Evolutionary conservation across 2,329 filamentous ascomycete genomes (phyloP).

Genomic region (Diaporthe eres): DNA sequence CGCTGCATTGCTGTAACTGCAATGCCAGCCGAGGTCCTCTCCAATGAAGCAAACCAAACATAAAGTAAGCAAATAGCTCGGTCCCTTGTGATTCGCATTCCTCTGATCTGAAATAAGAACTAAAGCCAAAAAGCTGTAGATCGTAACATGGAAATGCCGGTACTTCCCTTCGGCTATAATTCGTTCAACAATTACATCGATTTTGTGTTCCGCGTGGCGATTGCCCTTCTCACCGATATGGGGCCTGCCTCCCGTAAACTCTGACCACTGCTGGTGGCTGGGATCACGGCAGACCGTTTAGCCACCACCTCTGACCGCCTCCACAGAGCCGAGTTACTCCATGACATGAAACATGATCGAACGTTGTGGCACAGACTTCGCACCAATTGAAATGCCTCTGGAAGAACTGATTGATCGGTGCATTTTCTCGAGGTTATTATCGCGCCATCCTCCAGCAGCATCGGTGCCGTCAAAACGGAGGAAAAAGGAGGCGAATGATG

Average conservation of each 20-base stretch:
- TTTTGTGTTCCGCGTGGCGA: neutral
- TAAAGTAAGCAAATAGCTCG: neutral
- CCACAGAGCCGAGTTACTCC: neutral
- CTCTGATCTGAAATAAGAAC: neutral
- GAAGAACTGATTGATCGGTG: neutral
- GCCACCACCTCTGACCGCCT: neutral
- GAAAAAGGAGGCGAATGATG: no score
- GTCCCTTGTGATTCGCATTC: neutral
- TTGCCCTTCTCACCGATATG: neutral
- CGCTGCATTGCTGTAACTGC: neutral
- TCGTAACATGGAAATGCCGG: neutral
- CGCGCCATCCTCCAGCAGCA: neutral
- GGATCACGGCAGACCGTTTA: neutral
- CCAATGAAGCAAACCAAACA: neutral
- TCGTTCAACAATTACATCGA: no score
- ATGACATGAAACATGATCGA: neutral
- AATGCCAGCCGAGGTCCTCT: neutral
- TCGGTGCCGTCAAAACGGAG: neutral
- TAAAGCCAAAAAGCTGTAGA: no score
- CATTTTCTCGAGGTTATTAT: neutral
- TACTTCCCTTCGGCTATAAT: fast-evolving
- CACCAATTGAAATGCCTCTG: neutral
- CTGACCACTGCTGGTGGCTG: neutral
- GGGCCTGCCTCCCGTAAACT: no score
- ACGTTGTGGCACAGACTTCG: neutral